phyloP scores from a whole-genome alignment of 1,284 basidiomycete species.

The Austroboletus sp. region DNA sequence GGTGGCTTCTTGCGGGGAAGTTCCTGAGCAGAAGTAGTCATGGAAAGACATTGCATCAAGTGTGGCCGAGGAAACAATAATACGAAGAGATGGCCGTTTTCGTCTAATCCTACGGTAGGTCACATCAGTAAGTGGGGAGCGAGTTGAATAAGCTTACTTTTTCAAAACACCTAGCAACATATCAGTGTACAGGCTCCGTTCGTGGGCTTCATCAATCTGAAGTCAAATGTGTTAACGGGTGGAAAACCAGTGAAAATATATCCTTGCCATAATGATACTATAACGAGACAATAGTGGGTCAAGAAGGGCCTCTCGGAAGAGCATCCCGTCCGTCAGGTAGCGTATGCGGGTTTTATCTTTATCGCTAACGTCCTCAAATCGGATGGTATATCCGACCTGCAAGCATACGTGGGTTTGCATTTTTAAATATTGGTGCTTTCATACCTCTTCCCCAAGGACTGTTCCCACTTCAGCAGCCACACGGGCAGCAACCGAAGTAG shows the following conservation, averaged over 20 bases:
- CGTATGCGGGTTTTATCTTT: conserved; percentile 82
- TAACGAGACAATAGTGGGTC: conserved; percentile 86
- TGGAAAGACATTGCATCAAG: conserved; percentile 84
- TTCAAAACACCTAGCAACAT: conserved; percentile 87
- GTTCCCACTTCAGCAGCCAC: conserved; percentile 88
- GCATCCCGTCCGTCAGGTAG: conserved; percentile 97
- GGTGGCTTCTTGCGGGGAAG: conserved; percentile 48
- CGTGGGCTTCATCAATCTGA: conserved; percentile 95
- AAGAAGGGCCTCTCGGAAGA: conserved; percentile 89
- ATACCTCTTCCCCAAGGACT: conserved; percentile 83
- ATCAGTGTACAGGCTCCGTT: conserved; percentile 91
- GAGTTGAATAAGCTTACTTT: conserved; percentile 47
- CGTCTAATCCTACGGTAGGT: conserved; percentile 62
- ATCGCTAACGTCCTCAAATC: conserved; percentile 89
- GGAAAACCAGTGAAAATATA: conserved; percentile 9
- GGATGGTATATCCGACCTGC: conserved; percentile 93
- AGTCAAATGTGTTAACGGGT: conserved; percentile 7
- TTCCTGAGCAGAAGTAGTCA: conserved; percentile 74
- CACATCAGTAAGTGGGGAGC: conserved; percentile 14
- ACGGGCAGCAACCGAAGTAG: conserved; percentile 85
- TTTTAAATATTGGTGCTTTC: conserved; percentile 9
- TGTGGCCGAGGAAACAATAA: conserved; percentile 93
- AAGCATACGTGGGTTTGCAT: background rate
- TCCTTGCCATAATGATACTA: conserved; percentile 86
- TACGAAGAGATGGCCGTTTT: conserved; percentile 80